Evolutionary conservation across 306 rosid genomes (phyloP).

Genomic region (Urtica urens): DNA sequence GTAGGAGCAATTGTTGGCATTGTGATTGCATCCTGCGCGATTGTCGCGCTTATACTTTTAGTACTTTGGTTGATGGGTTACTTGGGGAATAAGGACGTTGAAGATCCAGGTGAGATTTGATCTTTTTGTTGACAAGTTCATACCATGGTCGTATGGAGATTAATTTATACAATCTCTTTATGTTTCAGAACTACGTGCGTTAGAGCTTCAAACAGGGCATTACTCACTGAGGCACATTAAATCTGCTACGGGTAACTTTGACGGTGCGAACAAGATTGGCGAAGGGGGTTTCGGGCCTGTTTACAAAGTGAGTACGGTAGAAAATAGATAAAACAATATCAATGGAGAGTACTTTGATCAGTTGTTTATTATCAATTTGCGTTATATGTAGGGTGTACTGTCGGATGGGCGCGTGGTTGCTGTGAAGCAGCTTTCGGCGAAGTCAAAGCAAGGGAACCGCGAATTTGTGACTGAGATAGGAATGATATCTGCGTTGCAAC

Average conservation of each 20-base stretch:
- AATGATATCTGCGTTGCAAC: constrained; percentile 88
- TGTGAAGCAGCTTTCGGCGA: constrained; percentile 77
- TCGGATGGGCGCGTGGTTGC: constrained; percentile 66
- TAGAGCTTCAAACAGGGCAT: constrained; percentile 45
- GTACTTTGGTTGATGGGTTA: constrained; percentile 31
- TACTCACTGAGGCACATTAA: constrained; percentile 51
- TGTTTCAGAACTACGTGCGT: constrained; percentile 37
- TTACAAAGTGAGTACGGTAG: constrained; percentile 43
- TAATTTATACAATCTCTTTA: neutral
- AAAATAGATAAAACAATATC: neutral
- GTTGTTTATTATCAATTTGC: neutral
- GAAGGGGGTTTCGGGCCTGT: constrained; percentile 84
- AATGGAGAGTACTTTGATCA: neutral
- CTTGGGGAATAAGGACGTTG: constrained; percentile 9
- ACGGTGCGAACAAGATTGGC: constrained; percentile 49
- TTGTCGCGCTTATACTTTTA: constrained; percentile 17
- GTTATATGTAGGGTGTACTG: constrained; percentile 39
- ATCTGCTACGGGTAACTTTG: constrained; percentile 47
- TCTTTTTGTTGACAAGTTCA: neutral
- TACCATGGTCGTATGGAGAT: neutral
- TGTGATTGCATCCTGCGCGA: constrained; percentile 23
- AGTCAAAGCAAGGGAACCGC: constrained; percentile 84
- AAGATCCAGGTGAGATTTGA: constrained; percentile 19
- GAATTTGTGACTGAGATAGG: constrained; percentile 86
- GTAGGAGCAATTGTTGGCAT: constrained; percentile 26